These are phyloP conservation scores for Daldinia sp. DNA, from an alignment of 2,329 filamentous ascomycete species.

Conservation along the genomic window DNA sequence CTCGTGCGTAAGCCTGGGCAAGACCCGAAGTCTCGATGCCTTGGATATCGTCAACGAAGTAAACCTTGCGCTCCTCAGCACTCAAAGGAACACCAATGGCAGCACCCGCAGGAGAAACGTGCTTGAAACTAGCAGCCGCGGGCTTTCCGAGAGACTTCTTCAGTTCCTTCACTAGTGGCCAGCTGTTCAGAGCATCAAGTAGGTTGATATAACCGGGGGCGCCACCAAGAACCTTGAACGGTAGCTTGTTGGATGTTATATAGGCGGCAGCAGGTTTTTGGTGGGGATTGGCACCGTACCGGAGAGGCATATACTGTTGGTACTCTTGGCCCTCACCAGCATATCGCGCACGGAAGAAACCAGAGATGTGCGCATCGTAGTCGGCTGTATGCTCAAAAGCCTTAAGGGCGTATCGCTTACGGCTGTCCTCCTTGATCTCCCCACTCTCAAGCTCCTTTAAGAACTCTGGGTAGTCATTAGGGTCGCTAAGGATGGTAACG, in stretches of 20 bases:
- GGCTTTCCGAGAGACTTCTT: constrained; percentile 86
- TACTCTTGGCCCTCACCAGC: constrained; percentile 85
- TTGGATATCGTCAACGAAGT: constrained; percentile 95
- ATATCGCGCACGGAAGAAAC: constrained; percentile 98
- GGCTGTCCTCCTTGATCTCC: constrained; percentile 83
- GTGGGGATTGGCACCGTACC: constrained; percentile 97
- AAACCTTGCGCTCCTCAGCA: constrained; percentile 92
- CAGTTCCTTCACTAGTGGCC: constrained; percentile 96
- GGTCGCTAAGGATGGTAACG: constrained; percentile 95
- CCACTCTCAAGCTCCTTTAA: constrained; percentile 87
- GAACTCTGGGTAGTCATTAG: constrained; percentile 92
- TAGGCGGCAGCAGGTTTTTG: constrained; percentile 95
- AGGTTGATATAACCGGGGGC: constrained; percentile 97
- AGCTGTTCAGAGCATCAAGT: constrained; percentile 93
- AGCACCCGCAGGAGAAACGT: constrained; percentile 95
- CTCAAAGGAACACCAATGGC: constrained; percentile 90
- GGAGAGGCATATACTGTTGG: constrained; percentile 81
- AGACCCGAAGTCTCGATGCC: constrained; percentile 86
- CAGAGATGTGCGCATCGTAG: constrained; percentile 93
- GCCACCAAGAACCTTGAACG: constrained; percentile 93
- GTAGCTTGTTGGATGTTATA: constrained; percentile 74
- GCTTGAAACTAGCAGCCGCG: constrained; percentile 97
- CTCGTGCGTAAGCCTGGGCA: constrained; percentile 94
- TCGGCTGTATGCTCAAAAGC: constrained; percentile 98
- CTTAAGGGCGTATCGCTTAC: constrained; percentile 92